Evolutionary conservation across 2,329 filamentous ascomycete genomes (phyloP).

Genomic region (Elsinoe ampelina): DNA sequence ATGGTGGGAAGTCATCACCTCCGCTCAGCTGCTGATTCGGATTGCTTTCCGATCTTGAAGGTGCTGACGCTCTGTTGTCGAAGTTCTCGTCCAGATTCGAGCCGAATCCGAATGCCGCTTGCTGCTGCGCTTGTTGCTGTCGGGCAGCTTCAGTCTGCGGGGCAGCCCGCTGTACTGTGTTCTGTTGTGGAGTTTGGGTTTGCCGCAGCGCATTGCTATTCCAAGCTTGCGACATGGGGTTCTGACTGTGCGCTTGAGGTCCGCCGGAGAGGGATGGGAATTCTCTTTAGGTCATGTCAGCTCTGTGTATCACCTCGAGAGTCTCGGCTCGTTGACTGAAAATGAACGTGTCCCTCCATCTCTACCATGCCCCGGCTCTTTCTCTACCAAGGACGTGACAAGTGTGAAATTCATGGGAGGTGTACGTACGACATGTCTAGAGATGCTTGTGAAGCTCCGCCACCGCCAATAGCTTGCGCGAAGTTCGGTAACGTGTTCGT

Average conservation of each 20-base stretch:
- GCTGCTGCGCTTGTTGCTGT: conserved; percentile 30
- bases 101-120: conserved; percentile 41
- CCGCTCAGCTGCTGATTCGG: conserved; percentile 43
- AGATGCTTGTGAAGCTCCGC: conserved; percentile 14
- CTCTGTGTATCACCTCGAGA: background rate
- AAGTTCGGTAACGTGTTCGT: conserved; percentile 17
- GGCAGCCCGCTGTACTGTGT: conserved; percentile 27
- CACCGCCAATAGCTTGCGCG: conserved; percentile 17
- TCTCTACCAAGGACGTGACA: background rate
- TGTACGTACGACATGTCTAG: conserved; percentile 18
- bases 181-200: conserved; percentile 24
- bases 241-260: conserved; percentile 46
- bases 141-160: conserved; percentile 23
- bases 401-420: background rate
- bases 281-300: conserved; percentile 40
- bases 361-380: background rate
- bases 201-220: conserved; percentile 48
- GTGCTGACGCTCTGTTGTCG: conserved; percentile 45
- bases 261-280: conserved; percentile 53
- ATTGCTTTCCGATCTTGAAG: conserved; percentile 39
- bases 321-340: background rate
- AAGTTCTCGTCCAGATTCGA: conserved; percentile 44
- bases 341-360: background rate
- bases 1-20: conserved; percentile 53
- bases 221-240: conserved; percentile 43